Conservation (phyloP, 1,139 yeast genomes). For the Kurtzmaniella natalensis region DNA sequence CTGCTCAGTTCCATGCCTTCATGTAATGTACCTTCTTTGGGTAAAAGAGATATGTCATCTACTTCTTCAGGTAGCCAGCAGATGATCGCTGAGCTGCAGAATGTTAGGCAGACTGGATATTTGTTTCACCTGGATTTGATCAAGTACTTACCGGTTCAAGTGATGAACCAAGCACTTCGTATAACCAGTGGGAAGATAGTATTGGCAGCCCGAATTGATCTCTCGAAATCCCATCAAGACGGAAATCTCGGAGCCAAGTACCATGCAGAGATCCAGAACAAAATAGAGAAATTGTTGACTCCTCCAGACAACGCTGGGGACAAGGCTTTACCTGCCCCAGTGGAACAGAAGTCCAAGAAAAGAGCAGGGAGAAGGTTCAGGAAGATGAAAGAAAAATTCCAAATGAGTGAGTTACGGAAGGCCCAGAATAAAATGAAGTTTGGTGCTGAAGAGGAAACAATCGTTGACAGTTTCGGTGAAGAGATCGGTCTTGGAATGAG, state of each 20-base stretch:
- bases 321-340: conserved; percentile 82
- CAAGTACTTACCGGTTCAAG: conserved; percentile 51
- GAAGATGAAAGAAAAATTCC: conserved; percentile 75
- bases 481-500: conserved; percentile 83
- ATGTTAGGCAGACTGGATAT: conserved; percentile 63
- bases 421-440: conserved; percentile 84
- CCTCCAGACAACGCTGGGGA: conserved; percentile 71
- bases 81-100: conserved; percentile 17
- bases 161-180: conserved; percentile 68
- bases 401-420: conserved; percentile 74
- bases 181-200: conserved; percentile 76
- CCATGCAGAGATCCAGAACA: conserved; percentile 53
- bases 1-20: conserved; percentile 71
- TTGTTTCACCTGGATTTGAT: conserved; percentile 51
- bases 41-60: conserved; percentile 53
- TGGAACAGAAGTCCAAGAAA: conserved; percentile 71
- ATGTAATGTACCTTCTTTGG: conserved; percentile 78
- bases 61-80: conserved; percentile 15
- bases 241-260: conserved; percentile 59
- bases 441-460: conserved; percentile 66
- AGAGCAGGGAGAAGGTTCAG: conserved; percentile 84
- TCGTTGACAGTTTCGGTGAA: conserved; percentile 66
- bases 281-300: conserved; percentile 66
- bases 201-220: conserved; percentile 81
- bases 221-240: conserved; percentile 37